A percentile compares a stretch with the other conserved stretches of the same genome.
phyloP scores from a whole-genome alignment of 192 early-diverging fungal species.

The Martensiomyces pterosporus region DNA sequence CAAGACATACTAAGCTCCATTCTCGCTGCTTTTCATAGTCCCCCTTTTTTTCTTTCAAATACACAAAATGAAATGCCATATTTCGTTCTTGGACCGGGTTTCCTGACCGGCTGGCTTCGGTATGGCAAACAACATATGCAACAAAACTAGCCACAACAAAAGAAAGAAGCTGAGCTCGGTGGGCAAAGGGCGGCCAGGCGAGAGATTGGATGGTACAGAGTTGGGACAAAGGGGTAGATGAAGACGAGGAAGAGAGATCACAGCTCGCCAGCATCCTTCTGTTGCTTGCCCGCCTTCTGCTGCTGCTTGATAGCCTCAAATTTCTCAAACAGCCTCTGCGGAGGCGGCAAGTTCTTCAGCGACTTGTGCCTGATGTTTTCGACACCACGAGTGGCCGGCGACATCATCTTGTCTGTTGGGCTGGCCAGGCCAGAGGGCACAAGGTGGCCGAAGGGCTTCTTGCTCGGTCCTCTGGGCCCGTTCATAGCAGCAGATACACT shows the following conservation, averaged over 20 bases:
- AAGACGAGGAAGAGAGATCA: no score
- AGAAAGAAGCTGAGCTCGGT: neutral
- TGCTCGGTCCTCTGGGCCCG: no score
- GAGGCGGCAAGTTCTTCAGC: slow-evolving; percentile 11
- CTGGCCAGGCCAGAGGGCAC: slow-evolving; percentile 21
- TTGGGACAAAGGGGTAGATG: no score
- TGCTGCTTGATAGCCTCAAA: slow-evolving; percentile 39
- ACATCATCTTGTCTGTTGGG: slow-evolving; percentile 43
- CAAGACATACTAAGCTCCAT: slow-evolving; percentile 21
- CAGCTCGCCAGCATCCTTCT: no score
- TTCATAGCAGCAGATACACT: no score
- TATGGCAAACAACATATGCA: slow-evolving; percentile 9
- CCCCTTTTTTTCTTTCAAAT: slow-evolving; percentile 1
- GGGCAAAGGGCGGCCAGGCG: no score
- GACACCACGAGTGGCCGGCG: slow-evolving; percentile 34
- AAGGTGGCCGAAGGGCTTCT: slow-evolving; percentile 7
- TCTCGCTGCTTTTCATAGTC: neutral
- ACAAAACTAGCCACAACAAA: neutral
- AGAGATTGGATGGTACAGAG: no score
- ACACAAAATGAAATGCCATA: no score
- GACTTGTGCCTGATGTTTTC: slow-evolving; percentile 33
- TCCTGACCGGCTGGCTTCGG: no score
- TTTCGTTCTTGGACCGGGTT: no score
- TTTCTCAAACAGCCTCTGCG: slow-evolving; percentile 18
- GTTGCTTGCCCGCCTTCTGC: no score